Evolutionary conservation across 2,329 filamentous ascomycete genomes (phyloP).

Genomic region (Daldinia eschscholtzii): DNA sequence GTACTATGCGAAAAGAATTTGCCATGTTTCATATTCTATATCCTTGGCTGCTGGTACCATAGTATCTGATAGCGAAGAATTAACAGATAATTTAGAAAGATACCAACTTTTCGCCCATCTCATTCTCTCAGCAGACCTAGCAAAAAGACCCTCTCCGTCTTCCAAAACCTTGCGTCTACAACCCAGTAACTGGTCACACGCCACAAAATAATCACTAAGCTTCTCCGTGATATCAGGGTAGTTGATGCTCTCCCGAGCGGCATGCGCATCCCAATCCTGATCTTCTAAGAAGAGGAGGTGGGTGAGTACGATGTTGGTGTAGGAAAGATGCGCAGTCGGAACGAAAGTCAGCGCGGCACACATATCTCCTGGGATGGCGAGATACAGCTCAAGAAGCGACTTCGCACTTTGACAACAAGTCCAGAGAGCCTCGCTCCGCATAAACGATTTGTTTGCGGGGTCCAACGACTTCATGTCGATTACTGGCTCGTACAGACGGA

Average conservation of each 20-base stretch:
- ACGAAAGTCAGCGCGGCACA: neutral
- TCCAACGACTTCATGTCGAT: neutral
- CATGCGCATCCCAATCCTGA: neutral
- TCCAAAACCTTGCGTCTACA: neutral
- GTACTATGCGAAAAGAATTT: conserved; percentile 4
- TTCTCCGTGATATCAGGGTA: neutral
- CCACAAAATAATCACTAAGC: conserved; percentile 1
- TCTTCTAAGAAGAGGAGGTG: conserved; percentile 5
- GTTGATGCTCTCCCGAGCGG: conserved; percentile 4
- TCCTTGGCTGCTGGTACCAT: neutral
- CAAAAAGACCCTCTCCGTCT: neutral
- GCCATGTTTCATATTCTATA: conserved; percentile 1
- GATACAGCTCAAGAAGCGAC: neutral
- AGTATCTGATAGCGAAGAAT: neutral
- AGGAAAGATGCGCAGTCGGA: neutral
- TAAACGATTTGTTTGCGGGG: neutral
- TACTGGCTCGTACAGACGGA: conserved; percentile 1
- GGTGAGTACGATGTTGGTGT: neutral
- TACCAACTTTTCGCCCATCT: conserved; percentile 6
- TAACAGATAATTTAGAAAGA: neutral
- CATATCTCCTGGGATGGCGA: conserved; percentile 1
- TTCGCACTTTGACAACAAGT: conserved; percentile 11
- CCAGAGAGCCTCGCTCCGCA: neutral
- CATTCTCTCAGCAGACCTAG: neutral
- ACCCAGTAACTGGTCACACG: neutral